phyloP scores from a whole-genome alignment of 805 yeast species.

The Sugiyamaella americana region DNA sequence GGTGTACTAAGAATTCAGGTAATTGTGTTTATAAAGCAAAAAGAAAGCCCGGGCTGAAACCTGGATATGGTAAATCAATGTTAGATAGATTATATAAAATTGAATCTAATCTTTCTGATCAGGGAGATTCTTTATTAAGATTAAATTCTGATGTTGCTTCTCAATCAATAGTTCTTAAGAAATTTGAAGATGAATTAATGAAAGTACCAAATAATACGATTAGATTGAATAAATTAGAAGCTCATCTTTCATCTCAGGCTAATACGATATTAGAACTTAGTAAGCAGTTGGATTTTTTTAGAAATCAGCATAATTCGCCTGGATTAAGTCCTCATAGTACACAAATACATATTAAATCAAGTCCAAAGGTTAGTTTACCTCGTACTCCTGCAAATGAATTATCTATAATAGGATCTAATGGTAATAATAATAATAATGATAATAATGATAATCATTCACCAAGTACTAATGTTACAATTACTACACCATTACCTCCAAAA shows the following conservation, averaged over 20 bases:
- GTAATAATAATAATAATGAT: not conserved
- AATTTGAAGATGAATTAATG: not conserved
- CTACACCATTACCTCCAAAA: constrained; percentile 13
- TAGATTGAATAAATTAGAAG: not conserved
- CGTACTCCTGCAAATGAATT: not conserved
- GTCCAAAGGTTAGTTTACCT: not conserved
- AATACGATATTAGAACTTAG: not conserved
- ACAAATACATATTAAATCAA: not conserved
- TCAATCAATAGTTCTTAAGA: not conserved
- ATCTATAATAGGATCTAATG: not conserved
- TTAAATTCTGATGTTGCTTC: not conserved
- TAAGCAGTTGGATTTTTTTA: not conserved
- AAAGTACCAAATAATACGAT: not conserved
- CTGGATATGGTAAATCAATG: constrained; percentile 24
- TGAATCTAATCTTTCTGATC: not conserved
- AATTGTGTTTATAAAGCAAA: constrained; percentile 22
- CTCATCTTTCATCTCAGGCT: not conserved
- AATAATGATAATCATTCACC: not conserved
- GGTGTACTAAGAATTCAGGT: constrained; percentile 10
- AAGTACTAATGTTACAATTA: not conserved
- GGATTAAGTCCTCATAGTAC: not conserved
- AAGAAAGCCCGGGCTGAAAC: constrained; percentile 24
- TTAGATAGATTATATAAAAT: constrained; percentile 6
- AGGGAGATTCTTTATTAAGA: not conserved
- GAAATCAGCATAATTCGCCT: too few species aligned